A percentile compares a stretch with the other conserved stretches of the same genome.
Evolutionary conservation across 2,329 filamentous ascomycete species (phyloP).

Genomic region (Colletotrichum sp.): DNA sequence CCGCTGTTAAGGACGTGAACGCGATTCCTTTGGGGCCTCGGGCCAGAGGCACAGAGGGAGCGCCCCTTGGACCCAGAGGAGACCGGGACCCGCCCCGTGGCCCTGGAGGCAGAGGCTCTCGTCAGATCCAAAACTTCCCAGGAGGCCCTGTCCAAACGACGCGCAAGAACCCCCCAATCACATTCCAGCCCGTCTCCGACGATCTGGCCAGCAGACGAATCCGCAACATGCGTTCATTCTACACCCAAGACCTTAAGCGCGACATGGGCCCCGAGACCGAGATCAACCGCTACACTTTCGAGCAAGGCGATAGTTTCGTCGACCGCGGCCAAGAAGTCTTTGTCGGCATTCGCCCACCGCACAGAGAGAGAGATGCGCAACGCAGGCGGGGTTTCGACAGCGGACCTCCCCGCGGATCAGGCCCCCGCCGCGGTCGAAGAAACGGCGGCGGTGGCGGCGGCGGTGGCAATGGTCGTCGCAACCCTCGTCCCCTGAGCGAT

Average conservation of each 20-base stretch:
- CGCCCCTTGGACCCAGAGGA: constrained; percentile 42
- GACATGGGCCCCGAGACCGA: constrained; percentile 50
- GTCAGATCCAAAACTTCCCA: constrained; percentile 20
- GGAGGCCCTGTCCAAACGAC: constrained; percentile 38
- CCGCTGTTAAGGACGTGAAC: constrained; percentile 29
- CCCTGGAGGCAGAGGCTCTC: constrained; percentile 25
- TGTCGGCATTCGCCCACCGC: constrained; percentile 65
- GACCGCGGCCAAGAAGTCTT: constrained; percentile 76
- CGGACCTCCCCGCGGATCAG: background rate
- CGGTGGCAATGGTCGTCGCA: background rate
- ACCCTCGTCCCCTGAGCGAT: constrained; percentile 32
- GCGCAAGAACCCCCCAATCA: constrained; percentile 43
- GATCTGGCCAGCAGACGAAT: constrained; percentile 70
- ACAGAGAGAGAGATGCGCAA: constrained; percentile 56
- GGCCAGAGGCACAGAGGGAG: constrained; percentile 19
- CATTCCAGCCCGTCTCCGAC: constrained; percentile 64
- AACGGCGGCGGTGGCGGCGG: background rate
- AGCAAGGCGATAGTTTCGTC: constrained; percentile 68
- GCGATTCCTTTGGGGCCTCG: constrained; percentile 41
- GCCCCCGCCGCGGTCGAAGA: background rate
- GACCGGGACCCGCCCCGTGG: constrained; percentile 37
- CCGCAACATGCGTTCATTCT: constrained; percentile 56
- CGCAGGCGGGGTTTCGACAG: constrained; percentile 33
- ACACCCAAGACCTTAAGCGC: constrained; percentile 44
- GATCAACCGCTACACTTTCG: constrained; percentile 76